A percentile compares a stretch with the other conserved stretches of the same genome.
phyloP scores from a whole-genome alignment of 2,329 filamentous ascomycete genomes.

The Beauveria rudraprayagi region DNA sequence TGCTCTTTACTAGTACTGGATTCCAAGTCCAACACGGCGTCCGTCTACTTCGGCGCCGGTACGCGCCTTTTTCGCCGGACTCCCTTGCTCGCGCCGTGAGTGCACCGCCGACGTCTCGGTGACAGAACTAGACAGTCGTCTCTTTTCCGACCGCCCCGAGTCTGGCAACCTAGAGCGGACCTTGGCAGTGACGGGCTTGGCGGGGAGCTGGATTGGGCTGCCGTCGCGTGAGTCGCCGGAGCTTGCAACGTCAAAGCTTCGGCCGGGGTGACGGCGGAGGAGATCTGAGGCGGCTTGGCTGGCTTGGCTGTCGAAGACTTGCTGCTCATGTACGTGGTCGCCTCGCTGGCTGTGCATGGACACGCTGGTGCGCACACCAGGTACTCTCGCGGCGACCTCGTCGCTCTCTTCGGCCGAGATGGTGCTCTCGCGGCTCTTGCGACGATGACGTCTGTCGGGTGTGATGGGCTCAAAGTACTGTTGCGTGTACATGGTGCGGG shows the following conservation, averaged over 20 bases:
- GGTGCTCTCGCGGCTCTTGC: constrained; percentile 75
- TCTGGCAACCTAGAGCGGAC: constrained; percentile 34
- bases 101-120: constrained; percentile 23
- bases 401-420: constrained; percentile 63
- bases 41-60: constrained; percentile 33
- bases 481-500: constrained; percentile 36
- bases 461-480: constrained; percentile 37
- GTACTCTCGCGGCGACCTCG: constrained; percentile 34
- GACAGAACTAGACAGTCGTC: constrained; percentile 36
- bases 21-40: constrained; percentile 42
- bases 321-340: constrained; percentile 28
- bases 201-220: constrained; percentile 29
- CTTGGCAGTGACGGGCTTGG: constrained; percentile 32
- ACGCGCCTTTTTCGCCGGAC: constrained; percentile 45
- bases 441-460: constrained; percentile 37
- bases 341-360: constrained; percentile 13
- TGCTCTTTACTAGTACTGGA: constrained; percentile 34
- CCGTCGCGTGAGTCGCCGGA: constrained; percentile 35
- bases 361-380: constrained; percentile 22
- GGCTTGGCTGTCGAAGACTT: constrained; percentile 65
- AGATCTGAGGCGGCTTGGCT: constrained; percentile 70
- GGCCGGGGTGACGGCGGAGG: constrained; percentile 52
- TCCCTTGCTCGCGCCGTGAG: constrained; percentile 24
- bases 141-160: constrained; percentile 40
- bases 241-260: constrained; percentile 43